Base-by-base conservation (phyloP, 116 monocot genomes). In the Dioscorea cayenensis region DNA sequence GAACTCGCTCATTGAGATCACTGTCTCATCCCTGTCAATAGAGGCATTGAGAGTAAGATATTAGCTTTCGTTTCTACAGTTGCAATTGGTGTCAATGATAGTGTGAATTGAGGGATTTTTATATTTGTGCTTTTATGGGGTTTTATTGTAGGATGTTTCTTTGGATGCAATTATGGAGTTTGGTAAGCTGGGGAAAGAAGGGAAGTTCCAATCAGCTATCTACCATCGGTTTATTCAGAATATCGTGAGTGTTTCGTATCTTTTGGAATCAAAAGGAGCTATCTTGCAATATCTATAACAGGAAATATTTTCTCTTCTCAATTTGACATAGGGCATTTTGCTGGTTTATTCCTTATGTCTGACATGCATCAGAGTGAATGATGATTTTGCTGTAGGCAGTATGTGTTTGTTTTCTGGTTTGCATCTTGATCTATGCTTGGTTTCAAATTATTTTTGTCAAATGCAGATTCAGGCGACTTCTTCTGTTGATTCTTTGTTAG, bases 111-210 rank as follows among this genome's bases (percentile, higher is more conserved):
- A 38, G 67, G 13, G 32, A 28, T 25, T 22, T 28, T 58, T 70
- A 6, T 0, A 66, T 38, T 35, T 38, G 4, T 59, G 48, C 25
- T 17, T 28, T 16, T 28, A 67, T 51, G 20, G 20, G 68, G 59
- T 36, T 69, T 1, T 66, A 18, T 36, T 27, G 37, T 67, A 96
- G 97, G 93, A 92, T 81, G 86, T 92, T 58, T 84, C 80, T 12
- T 61, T 92, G 72, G 92, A 96, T 72, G 86, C 86, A 9, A 60
- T 92, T 27, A 90, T 90, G 92, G 96, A 97, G 77, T 88, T 97
- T 69, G 88, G 92, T 60, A 92, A 97, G 86, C 73, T 75, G 68
- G 88, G 90, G 21, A 97, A 86, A 66, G 78, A 74, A 14, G 90
- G 90, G 48, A 82, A 60, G 58, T 92, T 92, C 51, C 77, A 97